Conservation (phyloP, 805 yeast genomes). For the Candida ficus region DNA sequence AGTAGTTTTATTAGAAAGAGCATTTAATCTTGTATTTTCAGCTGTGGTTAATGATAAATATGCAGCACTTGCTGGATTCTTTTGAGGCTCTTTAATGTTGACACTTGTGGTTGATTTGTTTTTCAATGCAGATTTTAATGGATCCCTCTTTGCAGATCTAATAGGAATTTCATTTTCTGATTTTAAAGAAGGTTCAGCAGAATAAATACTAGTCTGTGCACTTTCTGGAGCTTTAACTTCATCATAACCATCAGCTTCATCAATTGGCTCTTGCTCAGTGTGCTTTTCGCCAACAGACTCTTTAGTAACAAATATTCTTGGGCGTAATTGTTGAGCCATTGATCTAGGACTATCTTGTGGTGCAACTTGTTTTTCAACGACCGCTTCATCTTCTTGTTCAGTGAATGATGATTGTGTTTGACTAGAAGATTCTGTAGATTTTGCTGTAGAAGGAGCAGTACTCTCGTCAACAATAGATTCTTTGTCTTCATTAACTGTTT, state of each 20-base stretch:
- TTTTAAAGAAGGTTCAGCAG: conserved; percentile 6
- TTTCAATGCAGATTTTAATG: conserved; percentile 39
- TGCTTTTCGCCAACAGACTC: not conserved
- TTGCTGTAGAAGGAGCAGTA: conserved; percentile 23
- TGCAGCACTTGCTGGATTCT: conserved; percentile 51
- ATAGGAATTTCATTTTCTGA: conserved; percentile 26
- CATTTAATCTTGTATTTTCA: conserved; percentile 71
- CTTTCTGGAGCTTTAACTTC: conserved; percentile 1
- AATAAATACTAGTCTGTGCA: conserved; percentile 10
- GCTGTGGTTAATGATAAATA: conserved; percentile 70
- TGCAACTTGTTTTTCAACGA: not conserved
- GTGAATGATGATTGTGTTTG: conserved; percentile 19
- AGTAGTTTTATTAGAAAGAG: conserved; percentile 23
- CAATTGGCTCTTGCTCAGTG: not conserved
- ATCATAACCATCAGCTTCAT: not conserved
- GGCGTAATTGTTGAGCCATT: conserved; percentile 46
- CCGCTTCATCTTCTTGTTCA: conserved; percentile 13
- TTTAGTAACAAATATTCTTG: conserved; percentile 27
- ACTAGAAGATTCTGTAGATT: conserved; percentile 16
- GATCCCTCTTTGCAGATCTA: conserved; percentile 27
- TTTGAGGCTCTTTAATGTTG: conserved; percentile 14
- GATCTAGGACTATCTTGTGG: conserved; percentile 1
- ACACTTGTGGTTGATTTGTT: conserved; percentile 21
- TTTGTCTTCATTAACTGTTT: too few species aligned
- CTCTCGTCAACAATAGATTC: conserved; percentile 14